Evolutionary conservation across 805 yeast species (phyloP).

Genomic region (Yamadazyma endophytica): DNA sequence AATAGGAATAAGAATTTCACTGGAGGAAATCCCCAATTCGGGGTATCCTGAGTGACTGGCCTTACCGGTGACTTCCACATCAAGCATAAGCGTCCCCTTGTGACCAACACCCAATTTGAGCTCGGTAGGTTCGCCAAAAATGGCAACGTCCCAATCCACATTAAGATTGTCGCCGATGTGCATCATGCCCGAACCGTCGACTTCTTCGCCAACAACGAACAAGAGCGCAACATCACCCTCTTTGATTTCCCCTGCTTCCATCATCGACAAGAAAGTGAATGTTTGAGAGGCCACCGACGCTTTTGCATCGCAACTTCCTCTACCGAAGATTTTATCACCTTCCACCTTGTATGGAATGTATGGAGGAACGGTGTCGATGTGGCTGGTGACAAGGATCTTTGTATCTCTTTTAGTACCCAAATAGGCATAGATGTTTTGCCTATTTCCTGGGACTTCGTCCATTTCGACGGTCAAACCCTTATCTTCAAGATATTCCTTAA

Average conservation of each 20-base stretch:
- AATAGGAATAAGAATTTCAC: constrained; percentile 49
- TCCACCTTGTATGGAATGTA: constrained; percentile 46
- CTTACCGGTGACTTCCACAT: constrained; percentile 46
- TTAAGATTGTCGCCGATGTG: constrained; percentile 36
- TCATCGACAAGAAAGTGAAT: constrained; percentile 47
- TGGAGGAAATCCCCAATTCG: constrained; percentile 61
- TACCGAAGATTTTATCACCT: constrained; percentile 52
- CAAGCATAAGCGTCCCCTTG: constrained; percentile 50
- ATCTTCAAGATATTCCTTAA: constrained; percentile 33
- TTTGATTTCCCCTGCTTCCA: constrained; percentile 28
- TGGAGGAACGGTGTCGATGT: constrained; percentile 73
- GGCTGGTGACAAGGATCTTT: constrained; percentile 53
- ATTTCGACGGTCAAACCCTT: constrained; percentile 52
- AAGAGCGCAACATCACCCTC: constrained; percentile 58
- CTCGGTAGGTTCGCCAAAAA: constrained; percentile 78
- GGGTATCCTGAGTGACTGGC: constrained; percentile 72
- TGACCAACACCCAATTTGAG: constrained; percentile 66
- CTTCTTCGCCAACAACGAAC: constrained; percentile 70
- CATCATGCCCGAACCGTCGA: constrained; percentile 62
- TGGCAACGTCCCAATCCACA: constrained; percentile 53
- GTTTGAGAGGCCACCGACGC: constrained; percentile 64
- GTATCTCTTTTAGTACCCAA: constrained; percentile 42
- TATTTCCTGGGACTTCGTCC: constrained; percentile 25
- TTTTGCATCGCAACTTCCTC: constrained; percentile 73
- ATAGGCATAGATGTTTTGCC: constrained; percentile 58